Base-by-base conservation (phyloP, 192 early-diverging fungal genomes). In the Chytriomyces sp. region DNA sequence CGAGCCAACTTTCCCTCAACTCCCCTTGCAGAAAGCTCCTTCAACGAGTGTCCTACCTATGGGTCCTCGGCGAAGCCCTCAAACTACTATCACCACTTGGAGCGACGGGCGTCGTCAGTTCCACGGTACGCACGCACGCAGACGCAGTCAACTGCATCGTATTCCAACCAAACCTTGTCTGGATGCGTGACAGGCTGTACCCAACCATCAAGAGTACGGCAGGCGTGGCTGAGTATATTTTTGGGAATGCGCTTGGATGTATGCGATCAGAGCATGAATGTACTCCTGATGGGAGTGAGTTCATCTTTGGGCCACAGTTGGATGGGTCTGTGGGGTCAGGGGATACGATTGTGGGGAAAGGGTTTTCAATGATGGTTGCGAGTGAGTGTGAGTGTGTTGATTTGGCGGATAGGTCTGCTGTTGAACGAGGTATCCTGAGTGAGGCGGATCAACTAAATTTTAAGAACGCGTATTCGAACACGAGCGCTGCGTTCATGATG, bases 191-290 rank as follows among this genome's bases (percentile, higher is more conserved):
- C 64, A 5, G 64, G n/a, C 49, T 26, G 7, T 76, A 76, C 47
- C 74, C 74, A 20, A 76, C 74, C 16, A 10, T 76, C 10, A 65
- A 26, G 63, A 76, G 74, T 50, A 24, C 61, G 6, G 26, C 47
- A 11, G 74, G 74, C 8, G 74, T 76, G 9, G 74, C 63, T 35
- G 74, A 76, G 45, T 76, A 44, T 28, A 9, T 76, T 5, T 76
- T 66, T 50, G 74, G 74, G 13, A 76, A 64, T 16, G 74, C 74
- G 10, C 63, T 76, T 76, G 74, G 74, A 45, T 76, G 74, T 64
- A 76, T 76, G 74, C 5, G 74, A 46, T 76, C 74, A 11, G 44
- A 76, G 53, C 11, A 24, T 43, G 74, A 76, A 26, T 76, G 74
- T 47, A 11, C 24, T 47, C 9, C 62, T 1, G 28, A 50, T 50